Evolutionary conservation across 768 basidiomycete species (phyloP), one percentile per base, ranked within the genome.

Genomic region (Fomitopsis serialis): DNA sequence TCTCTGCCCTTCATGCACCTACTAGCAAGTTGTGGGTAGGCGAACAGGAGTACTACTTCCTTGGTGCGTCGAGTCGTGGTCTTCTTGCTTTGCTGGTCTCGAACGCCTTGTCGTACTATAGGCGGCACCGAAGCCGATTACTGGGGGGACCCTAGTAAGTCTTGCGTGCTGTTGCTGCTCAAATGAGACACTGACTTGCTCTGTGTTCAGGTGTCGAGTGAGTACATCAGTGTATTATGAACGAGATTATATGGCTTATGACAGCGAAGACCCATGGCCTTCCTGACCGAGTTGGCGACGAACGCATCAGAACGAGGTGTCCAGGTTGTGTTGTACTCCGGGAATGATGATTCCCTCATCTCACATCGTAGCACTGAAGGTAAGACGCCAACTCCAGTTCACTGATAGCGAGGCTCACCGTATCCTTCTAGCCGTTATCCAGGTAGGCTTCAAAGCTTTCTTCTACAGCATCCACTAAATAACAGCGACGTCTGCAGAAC

Each of bases 281-380:
- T 85, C 66, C 68, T 88, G 27, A 72, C 76, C 0, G 83, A 84
- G 25, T 73, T 87, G n/a, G 84, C 85, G 3, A 76, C 80, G 12
- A 87, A 87, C 55, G 78, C 80, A 21, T 75, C 84, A 0, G 71
- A 70, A 1, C 76, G 75, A 5, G 65, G 72, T 23, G 66, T 89
- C 23, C 69, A 71, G 1, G 66, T 87, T n/a, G 68, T 87, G 10
- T 64, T 87, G 15, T 87, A 70, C 63, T 85, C 85, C 23, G 87
- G 80, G 13, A 88, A 88, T 59, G 81, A 86, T 56, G 87, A 89
- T 64, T 70, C 80, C 7, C 78, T 87, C 22, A 70, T 86, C 45
- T 71, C 84, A 1, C 86, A 87, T 60, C 70, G 75, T 24, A 78
- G 84, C 13, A 80, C 82, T 34, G 80, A 88, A 76, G 68, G 85